These are phyloP conservation scores for Microbotryum lychnidis-dioicae DNA, from an alignment of 1,284 basidiomycete genomes.

Conservation along the genomic window DNA sequence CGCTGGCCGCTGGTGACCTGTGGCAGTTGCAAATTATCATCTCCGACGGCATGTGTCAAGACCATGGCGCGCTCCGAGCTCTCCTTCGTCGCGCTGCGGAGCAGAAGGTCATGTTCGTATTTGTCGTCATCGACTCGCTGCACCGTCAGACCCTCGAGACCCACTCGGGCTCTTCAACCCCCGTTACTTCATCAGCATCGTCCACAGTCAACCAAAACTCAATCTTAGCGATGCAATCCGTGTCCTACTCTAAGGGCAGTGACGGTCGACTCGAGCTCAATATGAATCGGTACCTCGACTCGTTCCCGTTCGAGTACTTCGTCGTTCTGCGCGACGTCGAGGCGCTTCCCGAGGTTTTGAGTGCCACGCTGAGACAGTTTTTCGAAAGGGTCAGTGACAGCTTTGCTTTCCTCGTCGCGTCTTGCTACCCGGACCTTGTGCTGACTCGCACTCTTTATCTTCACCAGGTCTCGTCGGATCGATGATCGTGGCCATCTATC, in stretches of 20 bases:
- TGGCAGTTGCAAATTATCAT: conserved; percentile 99
- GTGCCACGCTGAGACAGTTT: conserved; percentile 84
- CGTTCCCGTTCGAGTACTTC: conserved; percentile 98
- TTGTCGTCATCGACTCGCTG: conserved; percentile 89
- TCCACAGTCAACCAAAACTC: conserved; percentile 50
- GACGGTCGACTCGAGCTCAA: conserved; percentile 75
- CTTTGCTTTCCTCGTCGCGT: neutral
- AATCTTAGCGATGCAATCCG: conserved; percentile 88
- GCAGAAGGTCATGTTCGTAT: conserved; percentile 91
- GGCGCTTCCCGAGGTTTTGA: conserved; percentile 80
- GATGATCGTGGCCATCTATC: conserved; percentile 24
- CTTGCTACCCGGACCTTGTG: neutral
- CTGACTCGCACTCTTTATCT: neutral
- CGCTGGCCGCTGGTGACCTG: conserved; percentile 60
- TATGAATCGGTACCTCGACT: conserved; percentile 82
- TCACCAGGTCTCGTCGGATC: conserved; percentile 13
- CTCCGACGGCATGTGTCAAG: conserved; percentile 95
- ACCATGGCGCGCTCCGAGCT: conserved; percentile 75
- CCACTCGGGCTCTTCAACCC: neutral
- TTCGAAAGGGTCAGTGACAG: conserved; percentile 36
- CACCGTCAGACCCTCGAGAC: conserved; percentile 32
- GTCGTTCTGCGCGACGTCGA: conserved; percentile 86
- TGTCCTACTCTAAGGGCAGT: conserved; percentile 68
- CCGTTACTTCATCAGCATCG: conserved; percentile 41
- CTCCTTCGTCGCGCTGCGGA: conserved; percentile 78